phyloP scores from a whole-genome alignment of 768 basidiomycete genomes.

The Suillus placidus region DNA sequence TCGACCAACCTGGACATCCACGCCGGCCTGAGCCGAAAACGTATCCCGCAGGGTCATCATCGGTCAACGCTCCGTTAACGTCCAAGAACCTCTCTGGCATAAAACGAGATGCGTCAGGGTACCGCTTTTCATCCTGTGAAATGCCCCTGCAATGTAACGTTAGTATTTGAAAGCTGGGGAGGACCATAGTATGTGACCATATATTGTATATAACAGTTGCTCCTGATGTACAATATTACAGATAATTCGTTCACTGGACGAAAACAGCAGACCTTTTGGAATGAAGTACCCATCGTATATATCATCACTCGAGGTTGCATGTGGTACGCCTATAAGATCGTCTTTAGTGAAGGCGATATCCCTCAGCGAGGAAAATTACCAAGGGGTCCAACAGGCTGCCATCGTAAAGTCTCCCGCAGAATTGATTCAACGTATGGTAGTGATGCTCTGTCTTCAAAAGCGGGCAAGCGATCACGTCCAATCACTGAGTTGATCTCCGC shows the following conservation, averaged over 20 bases:
- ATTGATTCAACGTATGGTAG: conserved; percentile 13
- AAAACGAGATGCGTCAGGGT: background rate
- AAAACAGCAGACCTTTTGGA: conserved; percentile 39
- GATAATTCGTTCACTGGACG: background rate
- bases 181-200: background rate
- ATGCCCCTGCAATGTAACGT: conserved; percentile 19
- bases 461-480: conserved; percentile 11
- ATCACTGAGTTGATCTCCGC: conserved; percentile 13
- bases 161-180: conserved; percentile 24
- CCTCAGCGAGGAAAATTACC: background rate
- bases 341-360: background rate
- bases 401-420: conserved; percentile 5
- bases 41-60: conserved; percentile 10
- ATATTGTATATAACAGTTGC: background rate
- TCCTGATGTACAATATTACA: background rate
- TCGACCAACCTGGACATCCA: conserved; percentile 7
- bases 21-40: conserved; percentile 18
- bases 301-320: conserved; percentile 36
- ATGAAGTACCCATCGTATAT: conserved; percentile 32
- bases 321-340: conserved; percentile 21
- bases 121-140: background rate
- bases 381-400: conserved; percentile 1
- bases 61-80: background rate
- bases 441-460: conserved; percentile 4
- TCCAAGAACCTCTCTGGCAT: conserved; percentile 18